These are phyloP conservation scores for Wallacemonas rigidus DNA, from an alignment of 208 protist genomes.

Conservation along the genomic window DNA sequence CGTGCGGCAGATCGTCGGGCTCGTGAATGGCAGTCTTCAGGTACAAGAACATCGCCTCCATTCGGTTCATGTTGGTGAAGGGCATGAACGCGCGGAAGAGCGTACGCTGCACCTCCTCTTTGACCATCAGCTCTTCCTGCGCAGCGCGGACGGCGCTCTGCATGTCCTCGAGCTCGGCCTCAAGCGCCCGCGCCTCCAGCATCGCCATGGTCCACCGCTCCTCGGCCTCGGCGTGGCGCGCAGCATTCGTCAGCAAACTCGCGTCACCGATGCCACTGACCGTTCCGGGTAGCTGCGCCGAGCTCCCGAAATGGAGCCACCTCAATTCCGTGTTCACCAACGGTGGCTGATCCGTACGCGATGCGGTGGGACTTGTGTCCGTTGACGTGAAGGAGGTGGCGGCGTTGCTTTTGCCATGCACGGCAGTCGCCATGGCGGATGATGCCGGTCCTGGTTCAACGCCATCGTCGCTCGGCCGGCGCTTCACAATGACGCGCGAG, in stretches of 20 bases:
- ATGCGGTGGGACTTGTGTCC: not conserved
- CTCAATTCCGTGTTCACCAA: not conserved
- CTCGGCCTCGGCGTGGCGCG: conserved; percentile 32
- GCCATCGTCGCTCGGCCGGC: conserved; percentile 5
- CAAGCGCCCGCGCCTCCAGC: conserved; percentile 68
- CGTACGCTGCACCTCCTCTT: conserved; percentile 32
- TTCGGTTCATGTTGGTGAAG: conserved; percentile 30
- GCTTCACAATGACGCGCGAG: conserved; percentile 17
- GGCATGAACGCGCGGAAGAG: conserved; percentile 66
- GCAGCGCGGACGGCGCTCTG: conserved; percentile 32
- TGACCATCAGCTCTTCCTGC: conserved; percentile 38
- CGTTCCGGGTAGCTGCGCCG: too few relatives aligned
- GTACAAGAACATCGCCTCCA: conserved; percentile 58
- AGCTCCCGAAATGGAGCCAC: not conserved
- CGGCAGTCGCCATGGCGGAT: not conserved
- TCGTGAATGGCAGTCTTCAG: conserved; percentile 55
- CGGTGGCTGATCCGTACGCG: not conserved
- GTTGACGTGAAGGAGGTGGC: conserved; percentile 7
- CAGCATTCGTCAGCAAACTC: not conserved
- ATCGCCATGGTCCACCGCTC: conserved; percentile 57
- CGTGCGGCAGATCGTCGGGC: conserved; percentile 52
- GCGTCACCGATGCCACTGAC: too few relatives aligned
- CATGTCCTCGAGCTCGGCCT: conserved; percentile 60
- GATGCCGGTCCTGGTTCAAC: not conserved
- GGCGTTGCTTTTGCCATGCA: not conserved